phyloP scores from a whole-genome alignment of 768 basidiomycete genomes.

The Tricholoma sp. region DNA sequence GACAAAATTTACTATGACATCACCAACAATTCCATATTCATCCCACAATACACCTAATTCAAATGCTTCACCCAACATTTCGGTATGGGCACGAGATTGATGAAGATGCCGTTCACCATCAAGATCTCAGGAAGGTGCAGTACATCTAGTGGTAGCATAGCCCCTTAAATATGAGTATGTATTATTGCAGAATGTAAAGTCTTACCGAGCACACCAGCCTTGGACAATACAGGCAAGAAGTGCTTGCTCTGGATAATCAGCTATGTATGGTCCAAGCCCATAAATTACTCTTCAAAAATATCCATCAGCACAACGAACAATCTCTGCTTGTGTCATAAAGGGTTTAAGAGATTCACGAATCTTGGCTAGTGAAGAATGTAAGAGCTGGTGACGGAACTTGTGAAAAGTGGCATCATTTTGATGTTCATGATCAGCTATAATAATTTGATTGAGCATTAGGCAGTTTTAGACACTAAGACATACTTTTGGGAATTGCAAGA shows the following conservation, averaged over 20 bases:
- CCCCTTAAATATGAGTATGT: background rate
- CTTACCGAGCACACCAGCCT: slow-evolving; percentile 21
- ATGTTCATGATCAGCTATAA: slow-evolving; percentile 12
- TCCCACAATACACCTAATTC: background rate
- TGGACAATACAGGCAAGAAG: slow-evolving; percentile 26
- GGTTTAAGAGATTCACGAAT: slow-evolving; percentile 18
- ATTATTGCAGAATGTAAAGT: background rate
- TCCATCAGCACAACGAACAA: slow-evolving; percentile 23
- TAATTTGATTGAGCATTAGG: background rate
- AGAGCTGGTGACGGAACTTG: slow-evolving; percentile 24
- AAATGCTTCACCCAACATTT: background rate
- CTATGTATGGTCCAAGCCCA: slow-evolving; percentile 29
- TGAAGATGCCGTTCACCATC: background rate
- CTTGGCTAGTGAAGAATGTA: slow-evolving; percentile 21
- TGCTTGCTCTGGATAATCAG: slow-evolving; percentile 32
- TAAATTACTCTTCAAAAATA: slow-evolving; percentile 22
- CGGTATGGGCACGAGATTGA: background rate
- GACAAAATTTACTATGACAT: background rate
- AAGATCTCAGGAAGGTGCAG: background rate
- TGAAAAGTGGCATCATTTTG: slow-evolving; percentile 15
- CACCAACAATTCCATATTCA: slow-evolving; percentile 4
- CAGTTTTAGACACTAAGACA: background rate
- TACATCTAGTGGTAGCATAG: background rate
- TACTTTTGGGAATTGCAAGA: slow-evolving; percentile 9
- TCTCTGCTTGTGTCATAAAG: slow-evolving; percentile 21